phyloP scores from a whole-genome alignment of 2,329 filamentous ascomycete species.

The Exophiala mesophila region DNA sequence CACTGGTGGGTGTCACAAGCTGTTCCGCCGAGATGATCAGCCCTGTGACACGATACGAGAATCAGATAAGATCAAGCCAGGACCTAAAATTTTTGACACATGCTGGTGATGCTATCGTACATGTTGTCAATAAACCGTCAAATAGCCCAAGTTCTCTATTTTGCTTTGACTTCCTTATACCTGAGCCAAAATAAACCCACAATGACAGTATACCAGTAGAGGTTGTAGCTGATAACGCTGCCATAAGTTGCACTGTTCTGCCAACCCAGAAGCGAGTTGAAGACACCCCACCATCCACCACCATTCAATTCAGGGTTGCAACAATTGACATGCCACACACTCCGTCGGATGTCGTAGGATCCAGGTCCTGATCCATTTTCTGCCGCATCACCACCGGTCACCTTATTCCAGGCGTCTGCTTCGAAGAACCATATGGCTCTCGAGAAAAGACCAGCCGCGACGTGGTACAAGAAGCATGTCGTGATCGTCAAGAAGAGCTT shows the following conservation, averaged over 20 bases:
- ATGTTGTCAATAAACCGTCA: conserved; percentile 2
- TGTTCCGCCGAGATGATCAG: too few species aligned
- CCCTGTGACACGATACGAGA: not conserved
- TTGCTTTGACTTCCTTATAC: too few species aligned
- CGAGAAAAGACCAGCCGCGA: conserved; percentile 77
- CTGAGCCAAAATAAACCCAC: conserved; percentile 59
- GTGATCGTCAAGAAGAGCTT: conserved; percentile 75
- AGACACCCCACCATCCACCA: conserved; percentile 81
- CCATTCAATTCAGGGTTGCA: conserved; percentile 69
- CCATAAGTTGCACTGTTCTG: conserved; percentile 83
- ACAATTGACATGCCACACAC: conserved; percentile 81
- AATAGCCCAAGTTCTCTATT: conserved; percentile 1
- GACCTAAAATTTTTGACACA: too few species aligned
- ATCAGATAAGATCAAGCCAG: not conserved
- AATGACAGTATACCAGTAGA: conserved; percentile 77
- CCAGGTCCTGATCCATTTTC: conserved; percentile 64
- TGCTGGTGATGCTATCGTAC: not conserved
- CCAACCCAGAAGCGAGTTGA: conserved; percentile 84
- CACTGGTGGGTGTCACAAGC: too few species aligned
- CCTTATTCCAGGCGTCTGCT: conserved; percentile 60
- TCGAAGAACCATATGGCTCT: conserved; percentile 73
- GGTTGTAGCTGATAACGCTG: conserved; percentile 78
- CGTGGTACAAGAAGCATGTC: conserved; percentile 77
- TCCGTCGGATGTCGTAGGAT: conserved; percentile 71
- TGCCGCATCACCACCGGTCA: conserved; percentile 51